A percentile compares a stretch with the other conserved stretches of the same genome.
Conservation (phyloP, 352 stramenopile genomes). For the Phytophthora vignae region DNA sequence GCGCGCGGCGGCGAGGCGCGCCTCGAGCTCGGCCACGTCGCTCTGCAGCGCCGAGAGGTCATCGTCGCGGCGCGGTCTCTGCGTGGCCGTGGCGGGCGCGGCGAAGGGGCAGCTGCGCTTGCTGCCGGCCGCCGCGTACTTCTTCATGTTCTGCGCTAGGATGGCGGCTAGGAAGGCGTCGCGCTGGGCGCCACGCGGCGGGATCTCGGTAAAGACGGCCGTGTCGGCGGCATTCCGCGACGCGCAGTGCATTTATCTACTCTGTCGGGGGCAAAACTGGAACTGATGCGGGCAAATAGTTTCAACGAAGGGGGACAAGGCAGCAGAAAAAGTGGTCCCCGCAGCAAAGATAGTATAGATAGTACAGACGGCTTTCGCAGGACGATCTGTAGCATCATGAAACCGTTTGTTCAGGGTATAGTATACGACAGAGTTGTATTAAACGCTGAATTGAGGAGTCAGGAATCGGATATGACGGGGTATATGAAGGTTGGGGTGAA, state of each 20-base stretch:
- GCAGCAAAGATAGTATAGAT: background rate
- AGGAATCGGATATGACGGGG: background rate
- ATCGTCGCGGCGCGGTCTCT: constrained; percentile 20
- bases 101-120: constrained; percentile 36
- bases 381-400: background rate
- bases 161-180: constrained; percentile 34
- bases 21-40: constrained; percentile 41
- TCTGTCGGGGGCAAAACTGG: background rate
- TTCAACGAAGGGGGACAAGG: background rate
- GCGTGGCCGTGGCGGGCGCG: background rate
- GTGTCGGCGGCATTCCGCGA: constrained; percentile 28
- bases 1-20: constrained; percentile 16
- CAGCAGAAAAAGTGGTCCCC: background rate
- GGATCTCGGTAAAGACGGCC: constrained; percentile 22
- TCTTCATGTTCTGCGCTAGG: constrained; percentile 31
- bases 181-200: constrained; percentile 13
- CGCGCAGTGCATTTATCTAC: constrained; percentile 27
- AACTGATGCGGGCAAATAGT: background rate
- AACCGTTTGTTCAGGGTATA: background rate
- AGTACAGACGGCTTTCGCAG: background rate
- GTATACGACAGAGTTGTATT: too few species aligned
- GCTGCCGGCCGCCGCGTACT: constrained; percentile 5
- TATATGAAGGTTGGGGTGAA: background rate
- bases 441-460: too few species aligned
- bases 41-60: constrained; percentile 32